Conservation (phyloP, 2,329 filamentous ascomycete genomes). For the Colletotrichum sidae region DNA sequence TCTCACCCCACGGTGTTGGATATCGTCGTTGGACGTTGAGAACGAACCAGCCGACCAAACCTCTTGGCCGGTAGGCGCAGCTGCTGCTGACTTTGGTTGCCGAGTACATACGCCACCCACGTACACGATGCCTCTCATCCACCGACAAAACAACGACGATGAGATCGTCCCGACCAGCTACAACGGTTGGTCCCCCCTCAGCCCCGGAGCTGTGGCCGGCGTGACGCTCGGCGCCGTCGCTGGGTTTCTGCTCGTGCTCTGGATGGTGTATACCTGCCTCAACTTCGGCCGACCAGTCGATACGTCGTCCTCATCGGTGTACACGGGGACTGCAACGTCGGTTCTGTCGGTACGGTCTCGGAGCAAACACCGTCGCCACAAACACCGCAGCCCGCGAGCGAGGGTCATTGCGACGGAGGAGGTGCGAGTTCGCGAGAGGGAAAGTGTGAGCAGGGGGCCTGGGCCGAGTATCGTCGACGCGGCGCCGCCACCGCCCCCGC, state of each 20-base stretch:
- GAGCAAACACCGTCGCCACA: constrained; percentile 26
- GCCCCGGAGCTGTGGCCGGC: constrained; percentile 56
- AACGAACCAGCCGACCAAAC: too few species aligned
- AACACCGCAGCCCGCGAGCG: constrained; percentile 31
- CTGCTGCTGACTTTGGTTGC: too few species aligned
- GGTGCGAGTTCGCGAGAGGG: constrained; percentile 42
- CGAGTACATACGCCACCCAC: background rate
- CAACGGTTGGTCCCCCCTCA: constrained; percentile 47
- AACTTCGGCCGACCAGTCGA: constrained; percentile 53
- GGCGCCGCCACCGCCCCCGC: constrained; percentile 28
- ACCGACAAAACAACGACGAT: constrained; percentile 32
- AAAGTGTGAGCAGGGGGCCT: constrained; percentile 24
- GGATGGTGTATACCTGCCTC: constrained; percentile 62
- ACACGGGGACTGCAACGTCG: constrained; percentile 39
- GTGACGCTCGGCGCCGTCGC: constrained; percentile 59
- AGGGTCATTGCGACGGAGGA: constrained; percentile 45
- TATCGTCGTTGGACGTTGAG: too few species aligned
- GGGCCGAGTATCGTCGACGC: constrained; percentile 44
- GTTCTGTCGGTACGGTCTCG: constrained; percentile 40
- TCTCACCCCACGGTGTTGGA: too few species aligned
- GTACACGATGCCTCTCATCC: constrained; percentile 27
- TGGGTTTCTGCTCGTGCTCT: constrained; percentile 65
- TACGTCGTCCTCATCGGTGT: constrained; percentile 34
- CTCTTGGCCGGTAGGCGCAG: too few species aligned
- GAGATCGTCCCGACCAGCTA: constrained; percentile 52